These are phyloP conservation scores for Colletotrichum theobromicola DNA, from an alignment of 2,329 filamentous ascomycete genomes.

Conservation along the genomic window DNA sequence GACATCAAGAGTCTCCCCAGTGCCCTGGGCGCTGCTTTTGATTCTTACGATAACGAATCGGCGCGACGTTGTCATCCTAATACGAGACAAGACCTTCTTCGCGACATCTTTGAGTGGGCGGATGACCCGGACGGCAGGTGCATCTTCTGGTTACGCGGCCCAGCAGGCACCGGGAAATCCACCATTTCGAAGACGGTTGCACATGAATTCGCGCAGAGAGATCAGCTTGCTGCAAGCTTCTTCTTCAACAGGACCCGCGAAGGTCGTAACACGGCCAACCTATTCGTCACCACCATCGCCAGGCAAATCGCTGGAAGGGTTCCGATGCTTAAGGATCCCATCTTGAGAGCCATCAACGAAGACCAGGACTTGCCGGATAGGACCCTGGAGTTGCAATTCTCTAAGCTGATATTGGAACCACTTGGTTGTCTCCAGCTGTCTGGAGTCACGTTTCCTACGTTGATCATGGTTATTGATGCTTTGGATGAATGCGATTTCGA, in stretches of 20 bases:
- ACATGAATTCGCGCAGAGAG: rapidly evolving
- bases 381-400: neutral
- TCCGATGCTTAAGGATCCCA: rapidly evolving
- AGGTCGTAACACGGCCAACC: rapidly evolving
- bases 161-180: rapidly evolving
- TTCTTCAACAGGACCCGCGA: neutral
- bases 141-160: neutral
- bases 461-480: neutral
- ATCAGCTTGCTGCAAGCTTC: neutral
- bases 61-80: neutral
- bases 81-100: rapidly evolving
- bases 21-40: neutral
- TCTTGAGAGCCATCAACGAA: rapidly evolving
- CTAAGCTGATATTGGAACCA: neutral
- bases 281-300: rapidly evolving
- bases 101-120: rapidly evolving
- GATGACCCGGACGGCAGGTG: neutral
- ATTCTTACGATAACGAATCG: rapidly evolving
- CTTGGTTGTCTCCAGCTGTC: rapidly evolving
- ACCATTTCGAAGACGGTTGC: neutral
- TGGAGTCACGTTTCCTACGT: rapidly evolving
- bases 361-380: neutral
- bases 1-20: neutral
- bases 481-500: neutral
- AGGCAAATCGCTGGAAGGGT: neutral